Evolutionary conservation across 805 yeast species (phyloP).

Genomic region (Wickerhamiella qilinensis): DNA sequence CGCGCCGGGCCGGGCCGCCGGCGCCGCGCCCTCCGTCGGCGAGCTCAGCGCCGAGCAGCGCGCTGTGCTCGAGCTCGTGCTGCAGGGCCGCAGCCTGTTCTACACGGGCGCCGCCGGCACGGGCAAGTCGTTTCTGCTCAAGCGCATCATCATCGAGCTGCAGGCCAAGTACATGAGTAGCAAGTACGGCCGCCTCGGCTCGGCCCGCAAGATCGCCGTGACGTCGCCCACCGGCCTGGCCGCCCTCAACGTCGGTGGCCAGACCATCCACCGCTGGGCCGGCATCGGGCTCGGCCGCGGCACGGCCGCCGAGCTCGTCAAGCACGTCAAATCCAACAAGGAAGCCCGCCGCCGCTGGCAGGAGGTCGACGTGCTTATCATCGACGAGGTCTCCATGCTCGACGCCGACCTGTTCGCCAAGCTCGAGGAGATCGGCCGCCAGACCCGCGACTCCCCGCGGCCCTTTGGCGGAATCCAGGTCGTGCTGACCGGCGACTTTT

Average conservation of each 20-base stretch:
- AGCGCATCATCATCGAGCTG: constrained; percentile 43
- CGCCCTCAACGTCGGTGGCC: constrained; percentile 81
- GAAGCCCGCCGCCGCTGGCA: constrained; percentile 44
- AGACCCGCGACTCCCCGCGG: constrained; percentile 29
- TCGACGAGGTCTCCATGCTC: constrained; percentile 91
- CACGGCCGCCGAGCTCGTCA: constrained; percentile 27
- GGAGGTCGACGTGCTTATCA: constrained; percentile 48
- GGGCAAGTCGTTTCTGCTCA: constrained; percentile 75
- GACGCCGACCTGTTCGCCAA: constrained; percentile 62
- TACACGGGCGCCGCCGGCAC: constrained; percentile 98
- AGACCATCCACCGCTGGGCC: constrained; percentile 68
- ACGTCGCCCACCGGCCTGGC: constrained; percentile 96
- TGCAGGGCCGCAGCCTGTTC: constrained; percentile 50
- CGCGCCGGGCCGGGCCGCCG: too few species aligned
- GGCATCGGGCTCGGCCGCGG: constrained; percentile 66
- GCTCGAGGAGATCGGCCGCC: constrained; percentile 50
- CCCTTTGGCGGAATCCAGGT: constrained; percentile 95
- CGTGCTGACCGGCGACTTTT: constrained; percentile 82
- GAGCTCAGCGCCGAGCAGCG: constrained; percentile 27
- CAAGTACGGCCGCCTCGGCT: too few species aligned
- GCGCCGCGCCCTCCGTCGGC: too few species aligned
- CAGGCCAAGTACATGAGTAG: constrained; percentile 25
- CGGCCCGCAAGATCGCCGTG: constrained; percentile 45
- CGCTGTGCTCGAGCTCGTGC: constrained; percentile 39
- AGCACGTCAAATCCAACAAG: constrained; percentile 31